Conservation (phyloP, 2,329 filamentous ascomycete species). For the Colletotrichum zoysiae region DNA sequence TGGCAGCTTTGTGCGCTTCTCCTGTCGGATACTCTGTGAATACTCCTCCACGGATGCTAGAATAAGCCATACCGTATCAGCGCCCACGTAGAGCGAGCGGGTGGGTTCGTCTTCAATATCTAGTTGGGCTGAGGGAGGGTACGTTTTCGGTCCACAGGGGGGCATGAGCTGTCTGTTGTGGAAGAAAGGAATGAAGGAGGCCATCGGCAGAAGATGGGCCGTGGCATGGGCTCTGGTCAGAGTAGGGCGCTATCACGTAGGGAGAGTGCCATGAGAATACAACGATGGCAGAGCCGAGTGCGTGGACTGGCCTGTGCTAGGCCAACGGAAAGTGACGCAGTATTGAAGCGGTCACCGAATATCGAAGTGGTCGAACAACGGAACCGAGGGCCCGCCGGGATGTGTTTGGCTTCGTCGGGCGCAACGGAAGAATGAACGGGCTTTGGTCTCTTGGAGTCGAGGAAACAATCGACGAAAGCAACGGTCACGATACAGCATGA, state of each 20-base stretch:
- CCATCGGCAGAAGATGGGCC: neutral
- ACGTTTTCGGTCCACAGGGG: too few species aligned
- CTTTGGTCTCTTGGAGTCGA: neutral
- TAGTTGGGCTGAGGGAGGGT: too few species aligned
- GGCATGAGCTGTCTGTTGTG: neutral
- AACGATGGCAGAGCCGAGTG: neutral
- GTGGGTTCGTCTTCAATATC: too few species aligned
- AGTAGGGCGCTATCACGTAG: neutral
- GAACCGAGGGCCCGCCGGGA: neutral
- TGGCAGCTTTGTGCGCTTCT: neutral
- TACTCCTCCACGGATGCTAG: neutral
- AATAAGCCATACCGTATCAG: neutral
- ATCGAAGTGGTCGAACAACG: neutral
- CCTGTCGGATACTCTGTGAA: neutral
- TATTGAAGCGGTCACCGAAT: neutral
- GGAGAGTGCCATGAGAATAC: neutral
- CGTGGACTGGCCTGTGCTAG: too few species aligned
- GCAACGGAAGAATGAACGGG: neutral
- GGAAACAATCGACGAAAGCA: neutral
- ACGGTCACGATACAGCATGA: neutral
- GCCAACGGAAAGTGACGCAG: neutral
- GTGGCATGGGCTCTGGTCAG: neutral
- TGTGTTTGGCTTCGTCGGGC: neutral
- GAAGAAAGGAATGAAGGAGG: neutral
- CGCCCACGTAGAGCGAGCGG: neutral